Base-by-base conservation (phyloP, 306 rosid species). In the Cercis canadensis region DNA sequence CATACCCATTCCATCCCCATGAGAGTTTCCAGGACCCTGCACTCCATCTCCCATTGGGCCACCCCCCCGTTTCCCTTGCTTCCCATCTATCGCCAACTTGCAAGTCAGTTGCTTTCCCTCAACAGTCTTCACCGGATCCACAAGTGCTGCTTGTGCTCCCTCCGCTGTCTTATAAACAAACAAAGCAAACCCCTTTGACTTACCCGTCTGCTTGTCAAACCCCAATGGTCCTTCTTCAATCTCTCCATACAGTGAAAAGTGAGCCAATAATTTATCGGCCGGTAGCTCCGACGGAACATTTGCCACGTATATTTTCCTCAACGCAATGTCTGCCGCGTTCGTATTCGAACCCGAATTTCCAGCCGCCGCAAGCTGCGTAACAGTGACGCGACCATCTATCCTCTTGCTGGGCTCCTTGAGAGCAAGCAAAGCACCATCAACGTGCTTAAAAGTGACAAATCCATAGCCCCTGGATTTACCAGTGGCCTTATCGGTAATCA, bases 211-310 rank as follows among this genome's bases (percentile, higher is more conserved):
- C 78, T 92, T 95, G 47, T 95, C 99, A 17, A 95, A 95, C 46
- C 99, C 99, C 61, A 95, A 72, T 1, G 99, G 99, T 0, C 99
- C 99, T 68, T 95, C 99, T 75, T 95, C 99, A 13, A 95, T 89
- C 74, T 87, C 97, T 0, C 99, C 99, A 10, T 95, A 95, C 51
- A 77, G 21, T 0, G 90, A 72, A 40, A 95, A 95, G 55, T 95
- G 97, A 0, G 87, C 88, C 4, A 95, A 64, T 6, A 95, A 74
- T 69, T 91, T 95, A 33, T 95, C 99, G 0, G 92, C 86, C 0
- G 92, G 73, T n/a, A 95, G 89, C 62, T 95, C 97, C 16, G 88
- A 81, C 7, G 99, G 96, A 41, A 95, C 99, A 33, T 95, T 92
- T 1, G 92, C 96, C 0, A 95, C 99, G 16, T 95, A 95, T 10